Evolutionary conservation across 2,329 filamentous ascomycete genomes (phyloP).

Genomic region (Macrophomina pseudophaseolina): DNA sequence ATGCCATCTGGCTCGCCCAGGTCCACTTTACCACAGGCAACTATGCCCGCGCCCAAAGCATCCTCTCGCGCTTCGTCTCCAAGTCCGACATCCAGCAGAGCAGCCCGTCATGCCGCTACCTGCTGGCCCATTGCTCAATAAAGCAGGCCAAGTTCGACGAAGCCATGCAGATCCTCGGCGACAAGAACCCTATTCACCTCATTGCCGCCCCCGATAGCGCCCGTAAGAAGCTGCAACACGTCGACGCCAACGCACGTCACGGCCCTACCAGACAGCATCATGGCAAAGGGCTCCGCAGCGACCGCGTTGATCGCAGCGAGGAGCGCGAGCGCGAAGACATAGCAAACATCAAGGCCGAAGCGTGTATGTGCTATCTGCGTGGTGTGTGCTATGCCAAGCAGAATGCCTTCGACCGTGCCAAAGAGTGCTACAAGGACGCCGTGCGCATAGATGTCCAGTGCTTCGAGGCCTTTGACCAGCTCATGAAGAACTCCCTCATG

Average conservation of each 20-base stretch:
- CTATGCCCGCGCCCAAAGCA: slow-evolving; percentile 87
- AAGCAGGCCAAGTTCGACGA: slow-evolving; percentile 91
- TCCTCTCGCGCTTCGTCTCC: slow-evolving; percentile 71
- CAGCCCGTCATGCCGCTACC: slow-evolving; percentile 87
- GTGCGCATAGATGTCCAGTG: slow-evolving; percentile 97
- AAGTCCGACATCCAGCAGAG: slow-evolving; percentile 81
- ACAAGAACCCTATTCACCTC: slow-evolving; percentile 91
- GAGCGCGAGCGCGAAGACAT: slow-evolving; percentile 71
- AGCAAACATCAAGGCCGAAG: slow-evolving; percentile 83
- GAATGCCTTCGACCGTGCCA: slow-evolving; percentile 95
- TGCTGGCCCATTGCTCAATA: slow-evolving; percentile 91
- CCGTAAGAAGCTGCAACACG: slow-evolving; percentile 73
- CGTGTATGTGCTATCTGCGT: slow-evolving; percentile 94
- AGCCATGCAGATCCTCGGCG: slow-evolving; percentile 82
- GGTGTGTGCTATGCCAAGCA: slow-evolving; percentile 96
- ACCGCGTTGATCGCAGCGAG: slow-evolving; percentile 63
- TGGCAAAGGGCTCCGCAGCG: slow-evolving; percentile 53
- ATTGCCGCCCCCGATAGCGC: slow-evolving; percentile 70
- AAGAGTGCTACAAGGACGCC: slow-evolving; percentile 98
- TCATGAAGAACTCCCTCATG: slow-evolving; percentile 96
- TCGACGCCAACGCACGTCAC: slow-evolving; percentile 58
- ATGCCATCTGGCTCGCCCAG: slow-evolving; percentile 98
- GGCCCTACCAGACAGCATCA: slow-evolving; percentile 31
- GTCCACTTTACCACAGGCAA: slow-evolving; percentile 96
- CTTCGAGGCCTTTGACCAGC: slow-evolving; percentile 96